Base-by-base conservation (phyloP, 257 asterid species). In the Paulownia fortunei region DNA sequence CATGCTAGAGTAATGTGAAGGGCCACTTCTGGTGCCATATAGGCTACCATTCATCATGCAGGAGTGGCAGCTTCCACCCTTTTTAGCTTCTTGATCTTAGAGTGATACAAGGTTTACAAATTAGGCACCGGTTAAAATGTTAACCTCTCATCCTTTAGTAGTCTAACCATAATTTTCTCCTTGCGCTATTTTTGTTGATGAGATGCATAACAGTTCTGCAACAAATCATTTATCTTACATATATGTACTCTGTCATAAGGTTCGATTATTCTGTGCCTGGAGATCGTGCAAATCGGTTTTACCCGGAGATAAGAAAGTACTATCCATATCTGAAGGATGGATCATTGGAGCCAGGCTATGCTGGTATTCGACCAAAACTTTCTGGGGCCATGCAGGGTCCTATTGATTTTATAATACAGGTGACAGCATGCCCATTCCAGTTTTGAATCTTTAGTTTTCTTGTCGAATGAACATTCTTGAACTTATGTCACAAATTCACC, bases 281-380 rank as follows among this genome's bases (percentile, higher is more conserved):
- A 79, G 90, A 87, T 67, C 90, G 89, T 13, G 95, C 92, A n/a
- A 82, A 79, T 16, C 82, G 41, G 44, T 92, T 91, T 72, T 92
- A 92, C 80, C 92, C 94, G 0, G 90, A 84, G 41, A 91, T 94
- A 78, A 88, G 93, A 77, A 91, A 87, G 82, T 94, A 92, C 82
- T 91, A 89, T 79, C 96, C 97, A 1, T 13, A 81, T 73, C 79
- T 92, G 42, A 88, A 82, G 82, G 88, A 90, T 75, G 96, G 88
- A 21, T 86, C 95, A 12, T 82, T 94, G 82, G 96, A 89, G 81
- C 92, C 98, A 0, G 92, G 97, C 21, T 92, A 94, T 80, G 86
- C 96, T 54, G 98, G 99, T 51, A 85, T 94, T 74, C 88, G 99
- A 73, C 86, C 98, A 19, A 94, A 94, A 78, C 82, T 94, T 79